These are phyloP conservation scores for Verbascum thapsus DNA, from an alignment of 257 asterid genomes.

Conservation along the genomic window DNA sequence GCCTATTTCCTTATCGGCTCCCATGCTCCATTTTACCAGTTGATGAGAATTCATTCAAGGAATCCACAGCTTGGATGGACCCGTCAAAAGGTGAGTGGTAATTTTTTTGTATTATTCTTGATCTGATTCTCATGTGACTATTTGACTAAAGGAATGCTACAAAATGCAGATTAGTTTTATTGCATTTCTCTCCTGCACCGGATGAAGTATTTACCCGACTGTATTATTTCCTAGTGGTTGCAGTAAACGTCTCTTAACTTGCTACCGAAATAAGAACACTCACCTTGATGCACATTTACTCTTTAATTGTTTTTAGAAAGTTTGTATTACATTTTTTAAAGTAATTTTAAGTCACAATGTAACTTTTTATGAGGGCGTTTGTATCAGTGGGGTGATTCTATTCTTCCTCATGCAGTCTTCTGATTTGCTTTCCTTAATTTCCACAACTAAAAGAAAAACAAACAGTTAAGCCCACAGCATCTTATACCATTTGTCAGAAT, in stretches of 20 bases:
- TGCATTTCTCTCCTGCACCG: background rate
- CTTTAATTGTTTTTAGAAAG: too few species aligned
- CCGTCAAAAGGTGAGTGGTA: slow-evolving; percentile 80
- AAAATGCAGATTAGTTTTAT: background rate
- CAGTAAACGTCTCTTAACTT: too few species aligned
- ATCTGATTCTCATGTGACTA: slow-evolving; percentile 19
- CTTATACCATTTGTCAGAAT: background rate
- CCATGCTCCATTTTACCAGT: slow-evolving; percentile 36
- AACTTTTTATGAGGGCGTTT: background rate
- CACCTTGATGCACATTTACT: too few species aligned
- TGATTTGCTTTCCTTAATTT: background rate
- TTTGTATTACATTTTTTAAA: too few species aligned
- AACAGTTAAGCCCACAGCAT: slow-evolving; percentile 1
- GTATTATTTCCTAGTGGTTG: background rate
- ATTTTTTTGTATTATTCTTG: slow-evolving; percentile 12
- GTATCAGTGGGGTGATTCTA: slow-evolving; percentile 1
- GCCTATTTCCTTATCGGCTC: slow-evolving; percentile 27
- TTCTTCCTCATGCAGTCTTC: background rate
- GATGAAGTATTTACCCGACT: background rate
- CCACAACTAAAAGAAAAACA: background rate
- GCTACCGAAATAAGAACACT: too few species aligned
- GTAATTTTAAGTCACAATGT: too few species aligned
- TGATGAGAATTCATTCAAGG: slow-evolving; percentile 84
- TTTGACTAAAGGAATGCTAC: slow-evolving; percentile 10
- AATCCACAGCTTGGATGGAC: slow-evolving; percentile 80